Percentiles rank a stretch among this genome's conserved stretches.
phyloP scores from a whole-genome alignment of 2,329 filamentous ascomycete species.

The Neofusicoccum laricinum region DNA sequence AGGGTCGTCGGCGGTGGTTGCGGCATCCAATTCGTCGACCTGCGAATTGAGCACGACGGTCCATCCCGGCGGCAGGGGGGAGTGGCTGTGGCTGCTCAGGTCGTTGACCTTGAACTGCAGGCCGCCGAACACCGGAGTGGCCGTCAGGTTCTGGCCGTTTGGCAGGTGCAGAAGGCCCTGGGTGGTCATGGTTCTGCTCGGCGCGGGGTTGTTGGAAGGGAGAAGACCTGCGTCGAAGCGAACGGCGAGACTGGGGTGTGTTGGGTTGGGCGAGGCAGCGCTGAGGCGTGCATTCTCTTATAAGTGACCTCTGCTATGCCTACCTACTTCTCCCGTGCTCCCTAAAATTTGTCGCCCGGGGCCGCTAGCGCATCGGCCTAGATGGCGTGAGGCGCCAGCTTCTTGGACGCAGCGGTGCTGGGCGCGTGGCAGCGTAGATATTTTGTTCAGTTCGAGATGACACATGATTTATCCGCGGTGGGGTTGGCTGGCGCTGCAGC shows the following conservation, averaged over 20 bases:
- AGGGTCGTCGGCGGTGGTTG: slow-evolving; percentile 28
- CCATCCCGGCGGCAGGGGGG: slow-evolving; percentile 82
- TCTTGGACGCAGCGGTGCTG: neutral
- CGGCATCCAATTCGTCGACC: slow-evolving; percentile 28
- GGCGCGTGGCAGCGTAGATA: slow-evolving; percentile 8
- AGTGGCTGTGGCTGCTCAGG: slow-evolving; percentile 60
- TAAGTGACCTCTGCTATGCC: neutral
- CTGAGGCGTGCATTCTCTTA: neutral
- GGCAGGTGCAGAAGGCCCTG: slow-evolving; percentile 62
- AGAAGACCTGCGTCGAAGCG: neutral
- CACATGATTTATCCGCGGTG: slow-evolving; percentile 9
- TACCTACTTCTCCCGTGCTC: neutral
- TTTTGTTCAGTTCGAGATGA: slow-evolving; percentile 1
- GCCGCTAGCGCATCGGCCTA: neutral
- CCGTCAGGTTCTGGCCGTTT: slow-evolving; percentile 80
- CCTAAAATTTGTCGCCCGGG: slow-evolving; percentile 7
- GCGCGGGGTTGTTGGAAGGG: slow-evolving; percentile 1
- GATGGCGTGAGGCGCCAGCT: slow-evolving; percentile 1
- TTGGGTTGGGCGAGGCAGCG: neutral
- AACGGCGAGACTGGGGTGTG: neutral
- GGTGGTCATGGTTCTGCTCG: slow-evolving; percentile 2
- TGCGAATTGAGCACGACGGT: slow-evolving; percentile 80
- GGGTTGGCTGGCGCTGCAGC: neutral
- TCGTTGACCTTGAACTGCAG: slow-evolving; percentile 85
- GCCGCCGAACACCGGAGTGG: slow-evolving; percentile 86